A percentile compares a stretch with the other conserved stretches of the same genome.
phyloP scores from a whole-genome alignment of 2,329 filamentous ascomycete genomes.

The Tetracladium maxilliforme region DNA sequence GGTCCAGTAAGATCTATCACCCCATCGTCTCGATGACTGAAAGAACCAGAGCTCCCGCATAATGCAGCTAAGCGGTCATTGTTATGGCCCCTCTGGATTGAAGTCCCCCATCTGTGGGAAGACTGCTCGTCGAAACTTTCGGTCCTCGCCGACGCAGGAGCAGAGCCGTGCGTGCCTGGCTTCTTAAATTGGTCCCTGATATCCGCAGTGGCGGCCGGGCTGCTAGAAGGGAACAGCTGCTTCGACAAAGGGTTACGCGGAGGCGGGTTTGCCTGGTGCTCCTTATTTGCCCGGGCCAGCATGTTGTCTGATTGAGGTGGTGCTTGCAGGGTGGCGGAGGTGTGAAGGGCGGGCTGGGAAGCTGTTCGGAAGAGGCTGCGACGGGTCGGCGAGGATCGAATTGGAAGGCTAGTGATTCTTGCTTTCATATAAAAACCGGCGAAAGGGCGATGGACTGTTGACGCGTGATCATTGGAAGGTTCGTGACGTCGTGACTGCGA shows the following conservation, averaged over 20 bases:
- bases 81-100: conserved; percentile 11
- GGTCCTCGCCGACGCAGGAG: conserved; percentile 9
- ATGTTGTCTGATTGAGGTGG: too few species aligned
- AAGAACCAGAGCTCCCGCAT: too few species aligned
- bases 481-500: too few species aligned
- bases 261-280: conserved; percentile 1
- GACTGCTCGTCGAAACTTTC: conserved; percentile 12
- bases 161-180: conserved; percentile 10
- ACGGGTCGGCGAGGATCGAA: too few species aligned
- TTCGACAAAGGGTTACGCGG: conserved; percentile 19
- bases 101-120: conserved; percentile 16
- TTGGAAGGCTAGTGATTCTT: too few species aligned
- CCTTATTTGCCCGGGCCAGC: too few species aligned
- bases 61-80: conserved; percentile 5
- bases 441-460: too few species aligned
- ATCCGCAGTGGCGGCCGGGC: conserved; percentile 26
- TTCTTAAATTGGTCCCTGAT: conserved; percentile 36
- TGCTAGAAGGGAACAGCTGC: conserved; percentile 42
- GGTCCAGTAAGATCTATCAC: not conserved
- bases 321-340: conserved; percentile 11
- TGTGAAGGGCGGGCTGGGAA: too few species aligned
- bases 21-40: too few species aligned
- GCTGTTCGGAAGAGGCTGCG: too few species aligned
- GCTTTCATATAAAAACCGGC: too few species aligned
- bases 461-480: too few species aligned